A percentile compares a stretch with the other conserved stretches of the same genome.
Conservation (phyloP, 1,284 basidiomycete species). For the Leccinum laetum region DNA sequence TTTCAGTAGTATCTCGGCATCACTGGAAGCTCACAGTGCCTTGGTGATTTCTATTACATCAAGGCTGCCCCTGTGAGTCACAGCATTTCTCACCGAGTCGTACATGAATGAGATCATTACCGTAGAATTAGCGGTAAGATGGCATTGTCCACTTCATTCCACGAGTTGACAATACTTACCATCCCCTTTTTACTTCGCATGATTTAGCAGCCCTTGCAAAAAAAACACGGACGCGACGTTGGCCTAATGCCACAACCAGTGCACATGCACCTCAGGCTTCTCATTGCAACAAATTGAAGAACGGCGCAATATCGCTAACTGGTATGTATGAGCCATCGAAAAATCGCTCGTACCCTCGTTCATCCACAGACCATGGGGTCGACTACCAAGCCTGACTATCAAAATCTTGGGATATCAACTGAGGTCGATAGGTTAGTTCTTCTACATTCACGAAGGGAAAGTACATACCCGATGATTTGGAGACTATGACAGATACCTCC, state of each 20-base stretch:
- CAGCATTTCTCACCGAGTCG: neutral
- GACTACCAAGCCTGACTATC: neutral
- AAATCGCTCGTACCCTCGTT: neutral
- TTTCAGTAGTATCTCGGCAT: neutral
- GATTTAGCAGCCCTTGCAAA: neutral
- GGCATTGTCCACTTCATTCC: neutral
- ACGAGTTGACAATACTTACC: slow-evolving; percentile 4
- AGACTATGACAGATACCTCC: neutral
- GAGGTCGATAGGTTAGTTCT: neutral
- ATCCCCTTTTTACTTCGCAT: neutral
- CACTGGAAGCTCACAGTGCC: neutral
- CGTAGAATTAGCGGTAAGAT: neutral
- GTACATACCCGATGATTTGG: neutral
- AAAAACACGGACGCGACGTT: neutral
- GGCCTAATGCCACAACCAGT: neutral
- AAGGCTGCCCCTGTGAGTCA: neutral
- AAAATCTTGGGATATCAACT: neutral
- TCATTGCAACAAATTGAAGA: too few relatives aligned
- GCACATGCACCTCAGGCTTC: too few relatives aligned
- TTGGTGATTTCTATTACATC: neutral
- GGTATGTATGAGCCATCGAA: too few relatives aligned
- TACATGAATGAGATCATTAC: neutral
- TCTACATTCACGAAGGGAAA: neutral
- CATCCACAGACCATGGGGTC: neutral
- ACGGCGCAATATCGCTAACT: too few relatives aligned